phyloP scores from a whole-genome alignment of 257 asterid genomes.

The Przewalskia tangutica region DNA sequence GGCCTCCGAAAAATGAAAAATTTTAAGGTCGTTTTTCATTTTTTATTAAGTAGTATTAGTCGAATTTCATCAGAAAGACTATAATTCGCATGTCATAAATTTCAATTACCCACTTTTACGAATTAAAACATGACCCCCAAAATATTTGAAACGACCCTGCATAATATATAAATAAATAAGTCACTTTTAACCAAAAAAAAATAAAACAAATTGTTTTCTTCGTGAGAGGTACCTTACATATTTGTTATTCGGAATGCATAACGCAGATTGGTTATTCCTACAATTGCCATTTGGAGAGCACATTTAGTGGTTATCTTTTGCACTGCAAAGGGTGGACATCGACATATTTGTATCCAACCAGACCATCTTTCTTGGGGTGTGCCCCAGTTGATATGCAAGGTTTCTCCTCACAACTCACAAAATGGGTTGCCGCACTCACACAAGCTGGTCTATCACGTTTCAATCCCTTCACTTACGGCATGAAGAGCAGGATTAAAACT shows the following conservation, averaged over 20 bases:
- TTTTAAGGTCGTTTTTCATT: too few species aligned
- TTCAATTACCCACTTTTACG: too few species aligned
- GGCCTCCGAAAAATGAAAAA: too few species aligned
- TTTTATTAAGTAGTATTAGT: too few species aligned
- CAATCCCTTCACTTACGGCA: slow-evolving; percentile 4
- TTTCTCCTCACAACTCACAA: not conserved
- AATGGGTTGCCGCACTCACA: slow-evolving; percentile 6
- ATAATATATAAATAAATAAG: too few species aligned
- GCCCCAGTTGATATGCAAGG: slow-evolving; percentile 8
- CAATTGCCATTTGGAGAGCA: slow-evolving; percentile 51
- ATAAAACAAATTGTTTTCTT: too few species aligned
- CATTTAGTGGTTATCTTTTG: slow-evolving; percentile 11
- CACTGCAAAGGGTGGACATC: slow-evolving; percentile 13
- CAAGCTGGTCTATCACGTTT: slow-evolving; percentile 6
- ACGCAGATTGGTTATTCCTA: slow-evolving; percentile 69
- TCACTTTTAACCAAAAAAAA: too few species aligned
- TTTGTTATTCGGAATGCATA: not conserved
- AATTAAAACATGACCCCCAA: too few species aligned
- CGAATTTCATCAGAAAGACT: too few species aligned
- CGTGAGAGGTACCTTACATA: too few species aligned
- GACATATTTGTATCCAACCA: not conserved
- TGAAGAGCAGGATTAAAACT: not conserved
- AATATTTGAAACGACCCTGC: too few species aligned
- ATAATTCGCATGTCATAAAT: too few species aligned
- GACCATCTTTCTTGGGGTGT: slow-evolving; percentile 9